Evolutionary conservation across 2,329 filamentous ascomycete genomes (phyloP), one percentile per base, ranked within the genome.

Genomic region (Nemania sp.): DNA sequence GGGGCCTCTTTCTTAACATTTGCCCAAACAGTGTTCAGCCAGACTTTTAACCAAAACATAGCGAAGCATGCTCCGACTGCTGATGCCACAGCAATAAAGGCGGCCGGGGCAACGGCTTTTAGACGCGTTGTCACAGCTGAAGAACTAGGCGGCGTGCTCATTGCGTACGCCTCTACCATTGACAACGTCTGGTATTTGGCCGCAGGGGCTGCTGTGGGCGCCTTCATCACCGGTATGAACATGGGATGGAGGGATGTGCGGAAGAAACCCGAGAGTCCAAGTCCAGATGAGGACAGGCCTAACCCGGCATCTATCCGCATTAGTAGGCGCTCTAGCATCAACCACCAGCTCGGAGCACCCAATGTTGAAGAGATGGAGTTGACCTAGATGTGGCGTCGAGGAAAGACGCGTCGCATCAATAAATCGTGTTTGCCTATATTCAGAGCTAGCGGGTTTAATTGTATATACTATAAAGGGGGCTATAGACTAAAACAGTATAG

Each of bases 1-100:
- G 80, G 80, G 2, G 78, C 83, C 1, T 71, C 85, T 46, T 76
- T 79, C 43, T 76, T 84, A 34, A 76, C 76, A 0, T 75, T 85
- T 21, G 80, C 80, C 1, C 80, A 85, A 67, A 80, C 81, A 54
- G 77, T 84, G 47, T 84, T 86, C 67, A 34, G 21, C 21, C 7
- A 10, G 11, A 48, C 21, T 25, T 4, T 25, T 34, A 2, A 18
- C 46, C 46, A n/a, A 32, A 5, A 15, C 17, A 25, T 25, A 18
- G 21, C 25, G 2, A 25, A 48, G 6, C 9, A 37, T 15, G 35
- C 35, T 10, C 35, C 35, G 3, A 37, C 10, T 10, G 35, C 35
- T 15, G 13, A 37, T 37, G 25, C 32, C 5, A 12, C 25, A 15
- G 46, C 46, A 17, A 48, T 48, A 34, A 34, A 17, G 2, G 25